Evolutionary conservation across 805 yeast genomes (phyloP).

Genomic region (Wickerhamiella musiphila): DNA sequence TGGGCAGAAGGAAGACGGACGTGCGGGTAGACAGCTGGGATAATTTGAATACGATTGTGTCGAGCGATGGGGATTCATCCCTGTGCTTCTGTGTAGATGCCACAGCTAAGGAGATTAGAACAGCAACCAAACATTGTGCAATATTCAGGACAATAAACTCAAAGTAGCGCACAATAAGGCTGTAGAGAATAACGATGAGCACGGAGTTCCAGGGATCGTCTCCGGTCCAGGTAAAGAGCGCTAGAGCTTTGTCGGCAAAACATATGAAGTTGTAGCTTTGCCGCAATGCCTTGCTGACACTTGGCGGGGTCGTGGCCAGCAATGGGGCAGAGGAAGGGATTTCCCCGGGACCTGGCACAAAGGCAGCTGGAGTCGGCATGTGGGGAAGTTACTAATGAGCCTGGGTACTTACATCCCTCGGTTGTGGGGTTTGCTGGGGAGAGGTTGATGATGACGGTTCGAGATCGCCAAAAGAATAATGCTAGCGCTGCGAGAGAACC

Average conservation of each 20-base stretch:
- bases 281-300: conserved; percentile 68
- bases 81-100: conserved; percentile 28
- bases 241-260: conserved; percentile 48
- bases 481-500: no score
- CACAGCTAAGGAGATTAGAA: conserved; percentile 33
- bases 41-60: conserved; percentile 64
- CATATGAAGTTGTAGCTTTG: conserved; percentile 73
- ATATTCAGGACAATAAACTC: conserved; percentile 62
- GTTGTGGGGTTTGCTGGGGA: no score
- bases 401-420: no score
- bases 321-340: conserved; percentile 54
- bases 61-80: conserved; percentile 61
- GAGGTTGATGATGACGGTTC: no score
- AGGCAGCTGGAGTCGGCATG: conserved; percentile 21
- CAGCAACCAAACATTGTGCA: conserved; percentile 58
- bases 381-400: conserved; percentile 1
- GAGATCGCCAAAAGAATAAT: no score
- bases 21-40: conserved; percentile 59
- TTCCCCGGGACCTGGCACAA: conserved; percentile 22
- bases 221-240: conserved; percentile 79
- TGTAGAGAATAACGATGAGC: conserved; percentile 37
- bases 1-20: conserved; percentile 65
- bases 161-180: conserved; percentile 53
- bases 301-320: conserved; percentile 76
- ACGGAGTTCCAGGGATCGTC: conserved; percentile 66